Evolutionary conservation across 1,139 yeast genomes (phyloP).

Genomic region (Schwanniomyces etchellsii): DNA sequence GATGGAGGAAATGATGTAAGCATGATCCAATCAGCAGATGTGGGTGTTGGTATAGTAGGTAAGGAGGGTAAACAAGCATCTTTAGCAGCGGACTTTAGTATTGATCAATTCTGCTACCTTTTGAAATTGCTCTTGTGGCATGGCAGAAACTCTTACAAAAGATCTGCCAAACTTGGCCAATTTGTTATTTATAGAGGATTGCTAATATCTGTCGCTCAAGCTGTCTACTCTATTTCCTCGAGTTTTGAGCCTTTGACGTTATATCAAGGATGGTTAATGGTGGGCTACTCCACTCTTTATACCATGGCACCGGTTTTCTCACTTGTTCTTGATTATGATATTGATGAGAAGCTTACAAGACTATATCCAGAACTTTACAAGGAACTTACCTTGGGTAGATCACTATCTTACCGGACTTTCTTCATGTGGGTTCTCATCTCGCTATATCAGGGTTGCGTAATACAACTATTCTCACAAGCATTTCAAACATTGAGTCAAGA

Average conservation of each 20-base stretch:
- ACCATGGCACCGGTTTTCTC: slow-evolving; percentile 99
- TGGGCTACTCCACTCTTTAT: slow-evolving; percentile 93
- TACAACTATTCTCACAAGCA: slow-evolving; percentile 75
- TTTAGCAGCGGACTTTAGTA: slow-evolving; percentile 92
- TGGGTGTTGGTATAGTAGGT: slow-evolving; percentile 98
- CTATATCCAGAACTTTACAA: slow-evolving; percentile 92
- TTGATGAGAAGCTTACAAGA: slow-evolving; percentile 82
- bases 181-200: slow-evolving; percentile 96
- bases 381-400: slow-evolving; percentile 83
- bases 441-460: slow-evolving; percentile 76
- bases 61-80: slow-evolving; percentile 98
- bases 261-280: slow-evolving; percentile 96
- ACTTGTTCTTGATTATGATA: slow-evolving; percentile 84
- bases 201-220: slow-evolving; percentile 93
- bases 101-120: slow-evolving; percentile 85
- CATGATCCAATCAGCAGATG: slow-evolving; percentile 98
- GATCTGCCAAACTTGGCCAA: slow-evolving; percentile 92
- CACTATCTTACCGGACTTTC: slow-evolving; percentile 81
- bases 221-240: slow-evolving; percentile 83
- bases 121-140: slow-evolving; percentile 92
- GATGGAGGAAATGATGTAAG: slow-evolving; percentile 99
- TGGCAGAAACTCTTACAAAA: slow-evolving; percentile 92
- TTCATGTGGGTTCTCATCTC: slow-evolving; percentile 89
- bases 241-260: slow-evolving; percentile 89
- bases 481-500: slow-evolving; percentile 58